Percentiles rank a stretch among this genome's conserved stretches.
Evolutionary conservation across 768 basidiomycete genomes (phyloP).

Genomic region (Pleurotus giganteus): DNA sequence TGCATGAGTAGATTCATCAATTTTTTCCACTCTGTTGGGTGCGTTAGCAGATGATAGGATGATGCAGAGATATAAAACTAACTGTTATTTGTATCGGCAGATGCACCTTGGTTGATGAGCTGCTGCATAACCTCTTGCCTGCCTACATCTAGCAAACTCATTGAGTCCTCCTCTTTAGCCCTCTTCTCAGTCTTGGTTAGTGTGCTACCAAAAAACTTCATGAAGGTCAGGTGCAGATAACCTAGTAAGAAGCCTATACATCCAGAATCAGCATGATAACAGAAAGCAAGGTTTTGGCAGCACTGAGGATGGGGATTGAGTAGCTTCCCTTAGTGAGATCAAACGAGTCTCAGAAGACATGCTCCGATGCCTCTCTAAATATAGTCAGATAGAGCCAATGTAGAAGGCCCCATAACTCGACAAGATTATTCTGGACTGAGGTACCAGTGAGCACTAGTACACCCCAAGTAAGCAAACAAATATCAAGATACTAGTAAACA

Average conservation of each 20-base stretch:
- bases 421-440: slow-evolving; percentile 66
- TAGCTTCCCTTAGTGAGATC: slow-evolving; percentile 53
- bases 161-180: slow-evolving; percentile 13
- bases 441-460: slow-evolving; percentile 66
- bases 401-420: slow-evolving; percentile 55
- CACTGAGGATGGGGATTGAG: slow-evolving; percentile 43
- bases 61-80: not conserved
- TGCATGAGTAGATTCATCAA: slow-evolving; percentile 73
- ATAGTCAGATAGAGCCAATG: slow-evolving; percentile 55
- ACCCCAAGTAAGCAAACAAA: not conserved
- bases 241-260: slow-evolving; percentile 50
- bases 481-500: not conserved
- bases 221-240: slow-evolving; percentile 47
- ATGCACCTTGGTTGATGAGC: slow-evolving; percentile 35
- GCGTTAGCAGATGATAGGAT: not conserved
- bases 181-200: slow-evolving; percentile 14
- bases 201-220: slow-evolving; percentile 41
- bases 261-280: slow-evolving; percentile 67
- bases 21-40: slow-evolving; percentile 46
- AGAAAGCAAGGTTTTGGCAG: slow-evolving; percentile 46
- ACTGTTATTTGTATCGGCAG: slow-evolving; percentile 24
- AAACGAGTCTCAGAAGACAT: slow-evolving; percentile 50
- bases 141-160: slow-evolving; percentile 25
- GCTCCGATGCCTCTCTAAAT: slow-evolving; percentile 47
- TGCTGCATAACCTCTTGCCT: slow-evolving; percentile 37